Evolutionary conservation across 257 asterid species (phyloP).

Genomic region (Euphrasia confusa): DNA sequence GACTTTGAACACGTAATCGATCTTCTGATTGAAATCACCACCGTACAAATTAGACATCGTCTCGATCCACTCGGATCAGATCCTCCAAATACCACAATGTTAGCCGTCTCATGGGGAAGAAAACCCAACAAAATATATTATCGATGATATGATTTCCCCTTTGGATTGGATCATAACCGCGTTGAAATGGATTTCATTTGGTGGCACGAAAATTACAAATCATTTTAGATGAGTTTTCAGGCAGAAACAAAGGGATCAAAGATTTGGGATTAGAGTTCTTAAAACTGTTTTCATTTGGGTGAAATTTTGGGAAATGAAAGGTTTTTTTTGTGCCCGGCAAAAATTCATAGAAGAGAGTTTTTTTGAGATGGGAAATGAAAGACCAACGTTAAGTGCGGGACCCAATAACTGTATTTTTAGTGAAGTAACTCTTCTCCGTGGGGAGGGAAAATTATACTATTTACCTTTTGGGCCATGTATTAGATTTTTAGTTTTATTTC

Average conservation of each 20-base stretch:
- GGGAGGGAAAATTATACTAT: not conserved
- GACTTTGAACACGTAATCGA: slow-evolving; percentile 50
- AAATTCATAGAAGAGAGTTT: not conserved
- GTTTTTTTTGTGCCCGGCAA: not conserved
- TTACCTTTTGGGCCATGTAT: no score
- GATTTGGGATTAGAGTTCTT: slow-evolving; percentile 1
- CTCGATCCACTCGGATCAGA: not conserved
- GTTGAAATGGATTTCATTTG: not conserved
- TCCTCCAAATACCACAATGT: not conserved
- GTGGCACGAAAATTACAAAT: not conserved
- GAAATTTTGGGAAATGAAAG: not conserved
- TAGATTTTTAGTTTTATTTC: no score
- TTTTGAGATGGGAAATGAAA: slow-evolving; percentile 1
- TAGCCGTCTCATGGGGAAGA: not conserved
- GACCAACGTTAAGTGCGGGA: slow-evolving; percentile 15
- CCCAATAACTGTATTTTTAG: slow-evolving; percentile 2
- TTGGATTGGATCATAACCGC: not conserved
- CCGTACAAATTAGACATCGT: not conserved
- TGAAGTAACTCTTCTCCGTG: not conserved
- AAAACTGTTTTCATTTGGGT: not conserved
- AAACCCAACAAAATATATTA: not conserved
- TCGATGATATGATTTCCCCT: not conserved
- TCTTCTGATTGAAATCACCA: slow-evolving; percentile 27
- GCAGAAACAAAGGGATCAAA: slow-evolving; percentile 1
- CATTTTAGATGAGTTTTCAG: not conserved